phyloP scores from a whole-genome alignment of 768 basidiomycete genomes.

The Xerocomus spinulosus region DNA sequence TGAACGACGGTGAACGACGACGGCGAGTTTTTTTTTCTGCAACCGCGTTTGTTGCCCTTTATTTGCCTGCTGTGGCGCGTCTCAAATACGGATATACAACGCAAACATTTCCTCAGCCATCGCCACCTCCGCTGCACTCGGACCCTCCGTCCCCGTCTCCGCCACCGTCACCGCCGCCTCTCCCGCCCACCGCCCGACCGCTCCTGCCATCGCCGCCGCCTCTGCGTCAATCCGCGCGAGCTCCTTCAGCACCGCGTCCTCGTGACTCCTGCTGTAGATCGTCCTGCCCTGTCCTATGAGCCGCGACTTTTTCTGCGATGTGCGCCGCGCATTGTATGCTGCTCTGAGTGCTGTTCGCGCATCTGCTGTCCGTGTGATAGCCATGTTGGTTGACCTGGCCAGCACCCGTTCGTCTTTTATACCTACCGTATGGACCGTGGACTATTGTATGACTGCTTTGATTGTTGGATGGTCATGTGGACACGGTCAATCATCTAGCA shows the following conservation, averaged over 20 bases:
- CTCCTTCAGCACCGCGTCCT: constrained; percentile 1
- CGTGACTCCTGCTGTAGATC: constrained; percentile 22
- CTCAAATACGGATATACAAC: constrained; percentile 34
- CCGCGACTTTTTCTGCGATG: constrained; percentile 14
- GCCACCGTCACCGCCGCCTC: neutral
- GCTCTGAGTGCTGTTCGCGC: constrained; percentile 32
- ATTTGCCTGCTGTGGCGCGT: constrained; percentile 33
- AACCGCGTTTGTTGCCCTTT: constrained; percentile 28
- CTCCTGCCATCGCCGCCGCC: no score
- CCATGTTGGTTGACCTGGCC: constrained; percentile 4
- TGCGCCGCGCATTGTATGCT: constrained; percentile 23
- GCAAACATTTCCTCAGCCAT: constrained; percentile 36
- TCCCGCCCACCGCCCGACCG: neutral
- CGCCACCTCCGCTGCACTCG: neutral
- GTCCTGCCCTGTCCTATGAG: constrained; percentile 26
- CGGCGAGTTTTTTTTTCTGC: constrained; percentile 40
- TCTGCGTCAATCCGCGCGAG: constrained; percentile 20
- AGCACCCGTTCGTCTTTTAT: constrained; percentile 19
- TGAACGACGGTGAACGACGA: constrained; percentile 29
- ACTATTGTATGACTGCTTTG: neutral
- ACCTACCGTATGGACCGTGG: neutral
- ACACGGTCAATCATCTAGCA: no score
- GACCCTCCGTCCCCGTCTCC: neutral
- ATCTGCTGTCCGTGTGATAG: constrained; percentile 30
- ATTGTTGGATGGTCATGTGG: no score